Base-by-base conservation (phyloP, 345 rosid species). In the Ricinus communis region DNA sequence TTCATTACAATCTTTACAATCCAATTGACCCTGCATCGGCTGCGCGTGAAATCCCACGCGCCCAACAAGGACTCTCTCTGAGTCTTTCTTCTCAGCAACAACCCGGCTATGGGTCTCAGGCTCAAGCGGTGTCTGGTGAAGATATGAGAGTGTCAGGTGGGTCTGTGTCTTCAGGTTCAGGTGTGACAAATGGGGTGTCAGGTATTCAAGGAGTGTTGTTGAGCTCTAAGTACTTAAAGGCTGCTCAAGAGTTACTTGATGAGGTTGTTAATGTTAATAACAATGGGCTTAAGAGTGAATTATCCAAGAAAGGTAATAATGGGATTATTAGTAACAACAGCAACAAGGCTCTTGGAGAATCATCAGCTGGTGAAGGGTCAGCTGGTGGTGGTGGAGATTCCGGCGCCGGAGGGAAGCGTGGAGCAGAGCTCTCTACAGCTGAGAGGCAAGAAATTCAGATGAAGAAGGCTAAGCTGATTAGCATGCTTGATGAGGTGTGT, bases 371-470 rank as follows among this genome's bases (percentile, higher is more conserved):
- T 65, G 87, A 83, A 14, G 90, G 76, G 63, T 77, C 85, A 0
- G 74, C 77, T 22, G 86, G 77, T 5, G 90, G 73, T 22, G 86
- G 77, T 4, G 89, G 77, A 47, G 88, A 81, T n/a, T 79, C 73
- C 30, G 72, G 74, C 46, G 87, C 74, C 27, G 73, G 76, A 41
- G 87, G 85, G 36, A 94, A 86, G 74, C 79, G 86, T 41, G 65
- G 67, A 8, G 82, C 84, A 22, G 97, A 94, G 71, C 83, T 91
- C 24, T 75, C 85, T 50, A 88, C 91, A 25, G 92, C 90, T 1
- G 98, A 94, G 85, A 90, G 96, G 65, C 98, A 94, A 76, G 98
- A 91, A 68, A 87, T 91, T 86, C 98, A 94, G 93, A 91, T 88
- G 96, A 94, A 86, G 84, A 94, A 91, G 82, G 97, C 96, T 8